Conservation (phyloP, 768 basidiomycete genomes). For the Kwoniella botswanensis region DNA sequence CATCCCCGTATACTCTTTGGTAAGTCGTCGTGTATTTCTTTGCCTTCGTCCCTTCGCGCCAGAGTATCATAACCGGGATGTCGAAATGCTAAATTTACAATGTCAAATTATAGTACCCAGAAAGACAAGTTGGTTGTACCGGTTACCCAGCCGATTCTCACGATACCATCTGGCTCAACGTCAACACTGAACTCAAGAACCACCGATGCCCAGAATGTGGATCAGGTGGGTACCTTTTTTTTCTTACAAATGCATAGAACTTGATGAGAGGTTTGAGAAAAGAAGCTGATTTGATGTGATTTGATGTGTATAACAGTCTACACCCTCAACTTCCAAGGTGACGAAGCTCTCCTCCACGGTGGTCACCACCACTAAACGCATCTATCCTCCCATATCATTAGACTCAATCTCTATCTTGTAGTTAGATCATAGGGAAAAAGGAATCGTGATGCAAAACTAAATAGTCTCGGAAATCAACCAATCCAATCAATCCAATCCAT, state of each 20-base stretch:
- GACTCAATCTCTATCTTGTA: background rate
- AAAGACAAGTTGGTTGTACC: conserved; percentile 88
- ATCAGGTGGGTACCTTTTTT: conserved; percentile 68
- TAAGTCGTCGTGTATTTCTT: conserved; percentile 61
- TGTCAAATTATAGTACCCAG: conserved; percentile 65
- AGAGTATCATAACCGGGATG: background rate
- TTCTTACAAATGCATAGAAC: background rate
- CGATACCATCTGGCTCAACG: conserved; percentile 82
- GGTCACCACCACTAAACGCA: conserved; percentile 60
- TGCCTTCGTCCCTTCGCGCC: conserved; percentile 8
- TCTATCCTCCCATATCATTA: background rate
- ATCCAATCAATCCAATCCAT: too few species aligned
- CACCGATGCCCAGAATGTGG: conserved; percentile 90
- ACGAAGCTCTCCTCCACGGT: conserved; percentile 45
- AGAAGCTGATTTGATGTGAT: too few species aligned
- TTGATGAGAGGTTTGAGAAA: background rate
- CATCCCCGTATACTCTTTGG: conserved; percentile 82
- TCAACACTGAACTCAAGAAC: conserved; percentile 66
- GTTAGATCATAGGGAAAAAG: background rate
- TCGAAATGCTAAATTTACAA: background rate
- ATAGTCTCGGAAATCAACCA: background rate
- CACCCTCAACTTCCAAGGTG: conserved; percentile 72
- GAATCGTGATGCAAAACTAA: background rate
- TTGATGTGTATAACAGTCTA: conserved; percentile 64
- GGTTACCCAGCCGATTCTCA: conserved; percentile 94